A percentile compares a stretch with the other conserved stretches of the same genome.
Conservation (phyloP, 2,329 filamentous ascomycete species). For the Cordyceps cicadae region DNA sequence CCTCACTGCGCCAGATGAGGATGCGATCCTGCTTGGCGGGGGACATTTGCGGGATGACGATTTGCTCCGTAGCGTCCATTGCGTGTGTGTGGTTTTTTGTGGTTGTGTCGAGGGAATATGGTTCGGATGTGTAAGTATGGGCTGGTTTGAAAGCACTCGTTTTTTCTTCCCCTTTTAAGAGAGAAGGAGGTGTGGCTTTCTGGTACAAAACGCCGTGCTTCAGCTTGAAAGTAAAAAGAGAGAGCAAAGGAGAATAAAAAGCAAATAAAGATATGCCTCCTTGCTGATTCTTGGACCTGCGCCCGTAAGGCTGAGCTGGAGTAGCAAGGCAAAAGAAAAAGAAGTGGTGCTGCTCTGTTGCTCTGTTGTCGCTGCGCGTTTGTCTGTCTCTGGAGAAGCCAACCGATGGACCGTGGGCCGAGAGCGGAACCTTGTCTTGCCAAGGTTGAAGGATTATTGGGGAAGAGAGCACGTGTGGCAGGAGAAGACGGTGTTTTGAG, state of each 20-base stretch:
- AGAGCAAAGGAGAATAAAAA: not conserved
- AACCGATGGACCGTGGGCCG: not conserved
- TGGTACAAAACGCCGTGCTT: not conserved
- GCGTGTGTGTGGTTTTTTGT: not conserved
- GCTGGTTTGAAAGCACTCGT: not conserved
- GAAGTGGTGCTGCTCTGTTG: not conserved
- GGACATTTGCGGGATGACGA: constrained; percentile 7
- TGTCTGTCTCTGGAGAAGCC: not conserved
- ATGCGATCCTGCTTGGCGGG: constrained; percentile 33
- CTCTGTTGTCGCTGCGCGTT: not conserved
- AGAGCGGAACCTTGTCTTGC: not conserved
- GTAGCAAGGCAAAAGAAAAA: not conserved
- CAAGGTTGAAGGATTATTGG: not conserved
- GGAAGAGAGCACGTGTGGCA: not conserved
- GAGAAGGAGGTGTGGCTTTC: not conserved
- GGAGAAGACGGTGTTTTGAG: not conserved
- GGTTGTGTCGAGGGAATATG: not conserved
- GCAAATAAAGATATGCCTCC: not conserved
- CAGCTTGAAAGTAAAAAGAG: too few species aligned
- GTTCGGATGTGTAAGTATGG: not conserved
- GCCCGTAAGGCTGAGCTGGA: not conserved
- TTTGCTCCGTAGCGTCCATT: constrained; percentile 8
- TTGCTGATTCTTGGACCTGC: not conserved
- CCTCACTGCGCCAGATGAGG: constrained; percentile 43
- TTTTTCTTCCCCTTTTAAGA: not conserved